Conservation (phyloP, 371 early-diverging fungal genomes). For the Saksenaea oblongispora region DNA sequence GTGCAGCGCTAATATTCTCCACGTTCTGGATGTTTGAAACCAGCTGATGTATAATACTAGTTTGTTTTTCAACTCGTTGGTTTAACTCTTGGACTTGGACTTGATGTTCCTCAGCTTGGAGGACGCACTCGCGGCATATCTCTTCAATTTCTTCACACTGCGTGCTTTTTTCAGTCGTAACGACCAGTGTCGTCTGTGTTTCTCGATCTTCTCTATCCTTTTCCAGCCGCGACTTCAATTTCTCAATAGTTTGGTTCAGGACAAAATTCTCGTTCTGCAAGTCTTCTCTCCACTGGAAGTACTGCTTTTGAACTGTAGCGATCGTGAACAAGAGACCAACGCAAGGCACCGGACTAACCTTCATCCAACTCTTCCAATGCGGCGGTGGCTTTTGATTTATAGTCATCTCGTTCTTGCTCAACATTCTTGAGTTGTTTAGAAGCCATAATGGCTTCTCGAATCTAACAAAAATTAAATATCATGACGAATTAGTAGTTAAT, state of each 20-base stretch:
- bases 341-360: background rate
- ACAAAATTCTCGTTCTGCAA: background rate
- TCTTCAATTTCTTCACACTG: background rate
- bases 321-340: background rate
- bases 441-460: background rate
- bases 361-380: background rate
- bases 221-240: background rate
- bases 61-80: background rate
- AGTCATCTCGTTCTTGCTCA: slow-evolving; percentile 4
- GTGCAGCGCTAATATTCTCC: too few species aligned
- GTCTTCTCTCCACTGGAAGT: background rate
- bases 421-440: background rate
- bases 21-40: too few species aligned
- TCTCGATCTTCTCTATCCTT: background rate
- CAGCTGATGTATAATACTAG: background rate
- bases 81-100: background rate
- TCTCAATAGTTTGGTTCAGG: background rate
- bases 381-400: background rate
- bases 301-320: background rate
- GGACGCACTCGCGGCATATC: background rate
- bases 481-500: too few species aligned
- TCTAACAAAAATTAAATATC: background rate
- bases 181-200: background rate
- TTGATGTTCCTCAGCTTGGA: background rate
- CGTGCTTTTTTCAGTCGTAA: background rate